These are phyloP conservation scores for Eucalyptus decipiens DNA, from an alignment of 345 rosid genomes.

Conservation along the genomic window DNA sequence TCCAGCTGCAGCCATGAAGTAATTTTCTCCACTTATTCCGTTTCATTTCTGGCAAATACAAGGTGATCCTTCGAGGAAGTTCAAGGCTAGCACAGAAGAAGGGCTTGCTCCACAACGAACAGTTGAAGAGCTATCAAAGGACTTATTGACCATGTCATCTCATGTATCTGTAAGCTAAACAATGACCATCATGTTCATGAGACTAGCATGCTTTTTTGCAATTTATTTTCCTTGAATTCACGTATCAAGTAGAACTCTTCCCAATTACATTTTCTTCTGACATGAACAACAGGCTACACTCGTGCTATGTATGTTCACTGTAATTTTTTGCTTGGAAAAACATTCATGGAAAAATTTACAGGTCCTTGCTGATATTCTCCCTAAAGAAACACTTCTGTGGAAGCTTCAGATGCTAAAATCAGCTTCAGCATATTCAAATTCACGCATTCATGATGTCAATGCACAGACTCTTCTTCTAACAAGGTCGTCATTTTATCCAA, in stretches of 20 bases:
- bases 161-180: slow-evolving; percentile 24
- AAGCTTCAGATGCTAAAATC: slow-evolving; percentile 61
- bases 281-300: background rate
- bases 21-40: background rate
- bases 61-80: slow-evolving; percentile 44
- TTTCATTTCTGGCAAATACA: background rate
- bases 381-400: slow-evolving; percentile 69
- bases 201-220: background rate
- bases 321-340: background rate
- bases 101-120: slow-evolving; percentile 36
- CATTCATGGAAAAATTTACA: slow-evolving; percentile 16
- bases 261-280: background rate
- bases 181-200: background rate
- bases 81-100: slow-evolving; percentile 28
- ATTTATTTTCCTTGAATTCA: background rate
- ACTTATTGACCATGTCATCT: slow-evolving; percentile 30
- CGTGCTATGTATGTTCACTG: background rate
- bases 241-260: background rate
- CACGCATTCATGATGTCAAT: slow-evolving; percentile 57
- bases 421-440: slow-evolving; percentile 50
- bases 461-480: slow-evolving; percentile 55
- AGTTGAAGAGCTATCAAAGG: slow-evolving; percentile 21
- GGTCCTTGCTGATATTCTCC: slow-evolving; percentile 46
- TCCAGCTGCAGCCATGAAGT: background rate
- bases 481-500: slow-evolving; percentile 8